Conservation (phyloP, 371 early-diverging fungal species). For the Actinomortierella ambigua region DNA sequence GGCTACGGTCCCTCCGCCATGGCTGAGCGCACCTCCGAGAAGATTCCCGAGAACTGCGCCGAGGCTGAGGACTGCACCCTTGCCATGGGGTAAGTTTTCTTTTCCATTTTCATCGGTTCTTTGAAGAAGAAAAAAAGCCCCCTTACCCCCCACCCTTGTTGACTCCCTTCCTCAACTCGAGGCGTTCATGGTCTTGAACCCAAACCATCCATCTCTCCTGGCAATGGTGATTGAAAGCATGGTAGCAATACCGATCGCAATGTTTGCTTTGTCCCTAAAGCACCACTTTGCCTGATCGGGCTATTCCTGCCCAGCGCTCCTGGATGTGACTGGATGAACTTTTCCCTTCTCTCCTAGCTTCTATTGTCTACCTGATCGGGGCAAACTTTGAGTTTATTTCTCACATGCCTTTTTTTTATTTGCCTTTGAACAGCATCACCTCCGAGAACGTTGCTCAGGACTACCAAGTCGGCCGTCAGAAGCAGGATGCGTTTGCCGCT, state of each 20-base stretch:
- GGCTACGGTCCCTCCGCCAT: conserved; percentile 86
- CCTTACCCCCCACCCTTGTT: background rate
- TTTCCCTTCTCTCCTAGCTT: too few species aligned
- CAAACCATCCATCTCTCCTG: too few species aligned
- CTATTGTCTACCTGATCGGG: too few species aligned
- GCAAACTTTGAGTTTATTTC: too few species aligned
- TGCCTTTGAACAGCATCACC: conserved; percentile 64
- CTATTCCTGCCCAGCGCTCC: too few species aligned
- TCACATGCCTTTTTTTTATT: background rate
- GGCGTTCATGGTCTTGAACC: too few species aligned
- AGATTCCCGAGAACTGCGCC: conserved; percentile 66
- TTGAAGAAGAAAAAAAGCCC: background rate
- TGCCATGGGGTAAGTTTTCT: conserved; percentile 78
- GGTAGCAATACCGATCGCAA: too few species aligned
- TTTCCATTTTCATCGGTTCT: conserved; percentile 9
- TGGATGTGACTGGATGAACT: background rate
- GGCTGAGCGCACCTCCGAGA: conserved; percentile 73
- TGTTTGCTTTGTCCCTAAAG: too few species aligned
- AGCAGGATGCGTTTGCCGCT: conserved; percentile 92
- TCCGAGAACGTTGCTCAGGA: conserved; percentile 96
- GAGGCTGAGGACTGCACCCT: conserved; percentile 84
- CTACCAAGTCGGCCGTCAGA: conserved; percentile 78
- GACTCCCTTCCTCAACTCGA: too few species aligned
- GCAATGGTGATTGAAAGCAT: too few species aligned
- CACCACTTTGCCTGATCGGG: too few species aligned